Conservation (phyloP, 768 basidiomycete genomes). For the Tylopilus felleus region DNA sequence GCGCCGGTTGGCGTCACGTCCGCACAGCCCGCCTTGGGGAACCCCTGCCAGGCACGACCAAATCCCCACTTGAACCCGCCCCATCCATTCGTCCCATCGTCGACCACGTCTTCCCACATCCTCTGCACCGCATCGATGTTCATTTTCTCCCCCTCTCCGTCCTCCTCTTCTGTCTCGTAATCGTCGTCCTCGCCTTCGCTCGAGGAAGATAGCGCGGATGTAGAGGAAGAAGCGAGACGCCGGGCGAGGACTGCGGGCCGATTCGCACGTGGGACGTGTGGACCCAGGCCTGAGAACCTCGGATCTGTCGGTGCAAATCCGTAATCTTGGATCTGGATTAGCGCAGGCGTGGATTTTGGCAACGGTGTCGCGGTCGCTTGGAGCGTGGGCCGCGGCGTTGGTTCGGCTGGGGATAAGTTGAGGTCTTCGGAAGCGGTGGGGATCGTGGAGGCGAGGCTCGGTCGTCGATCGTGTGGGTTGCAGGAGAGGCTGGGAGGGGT, state of each 20-base stretch:
- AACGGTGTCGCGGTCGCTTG: not conserved
- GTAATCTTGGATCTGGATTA: slow-evolving; percentile 50
- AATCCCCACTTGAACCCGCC: slow-evolving; percentile 42
- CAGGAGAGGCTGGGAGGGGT: not conserved
- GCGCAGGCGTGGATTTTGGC: not conserved
- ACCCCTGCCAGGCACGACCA: slow-evolving; percentile 37
- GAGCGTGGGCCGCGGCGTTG: not conserved
- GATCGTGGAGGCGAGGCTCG: not conserved
- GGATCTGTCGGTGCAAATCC: slow-evolving; percentile 41
- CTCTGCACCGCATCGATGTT: not conserved
- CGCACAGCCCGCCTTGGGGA: slow-evolving; percentile 6
- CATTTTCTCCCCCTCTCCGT: slow-evolving; percentile 4
- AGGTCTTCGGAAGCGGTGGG: not conserved
- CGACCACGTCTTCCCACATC: slow-evolving; percentile 26
- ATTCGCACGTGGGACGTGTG: slow-evolving; percentile 39
- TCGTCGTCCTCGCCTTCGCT: slow-evolving; percentile 10
- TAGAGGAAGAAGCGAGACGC: slow-evolving; percentile 25
- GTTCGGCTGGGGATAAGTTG: not conserved
- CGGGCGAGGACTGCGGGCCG: slow-evolving; percentile 30
- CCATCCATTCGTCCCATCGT: slow-evolving; percentile 31
- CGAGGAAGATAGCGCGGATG: slow-evolving; percentile 5
- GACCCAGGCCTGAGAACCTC: slow-evolving; percentile 42
- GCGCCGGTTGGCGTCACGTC: slow-evolving; percentile 6
- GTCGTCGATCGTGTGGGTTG: not conserved
- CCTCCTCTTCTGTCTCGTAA: slow-evolving; percentile 8